Percentiles rank a stretch among this genome's conserved stretches.
These are phyloP conservation scores for Wickerhamomyces pijperi DNA, from an alignment of 805 yeast species.

Conservation along the genomic window DNA sequence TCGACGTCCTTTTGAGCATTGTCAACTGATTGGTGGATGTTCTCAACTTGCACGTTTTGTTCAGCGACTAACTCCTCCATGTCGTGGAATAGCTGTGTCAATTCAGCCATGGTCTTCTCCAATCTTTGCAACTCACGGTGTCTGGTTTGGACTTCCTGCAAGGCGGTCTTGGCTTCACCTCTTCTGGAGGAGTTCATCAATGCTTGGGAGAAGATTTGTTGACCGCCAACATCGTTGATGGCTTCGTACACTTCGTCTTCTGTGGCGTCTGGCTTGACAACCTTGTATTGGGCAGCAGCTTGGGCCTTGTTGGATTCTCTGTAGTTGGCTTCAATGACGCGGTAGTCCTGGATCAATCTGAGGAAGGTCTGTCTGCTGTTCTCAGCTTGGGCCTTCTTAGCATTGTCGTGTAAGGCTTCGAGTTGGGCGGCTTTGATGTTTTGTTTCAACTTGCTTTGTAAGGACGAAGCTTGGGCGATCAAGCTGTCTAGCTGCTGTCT, in stretches of 20 bases:
- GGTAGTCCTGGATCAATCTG: slow-evolving; percentile 76
- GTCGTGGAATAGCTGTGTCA: slow-evolving; percentile 88
- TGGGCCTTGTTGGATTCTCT: slow-evolving; percentile 75
- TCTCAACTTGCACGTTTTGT: slow-evolving; percentile 82
- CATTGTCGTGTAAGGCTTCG: slow-evolving; percentile 56
- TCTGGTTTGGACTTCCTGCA: slow-evolving; percentile 91
- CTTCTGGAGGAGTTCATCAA: slow-evolving; percentile 75
- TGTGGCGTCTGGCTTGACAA: slow-evolving; percentile 79
- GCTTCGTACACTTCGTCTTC: slow-evolving; percentile 78
- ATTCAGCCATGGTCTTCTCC: slow-evolving; percentile 91
- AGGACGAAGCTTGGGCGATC: slow-evolving; percentile 65
- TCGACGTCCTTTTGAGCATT: slow-evolving; percentile 86
- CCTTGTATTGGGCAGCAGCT: slow-evolving; percentile 86
- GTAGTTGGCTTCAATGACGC: slow-evolving; percentile 78
- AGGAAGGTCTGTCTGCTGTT: slow-evolving; percentile 77
- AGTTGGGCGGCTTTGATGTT: slow-evolving; percentile 72
- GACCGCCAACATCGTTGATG: slow-evolving; percentile 73
- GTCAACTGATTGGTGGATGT: slow-evolving; percentile 69
- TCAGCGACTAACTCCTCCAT: slow-evolving; percentile 94
- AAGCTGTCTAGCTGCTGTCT: slow-evolving; percentile 70
- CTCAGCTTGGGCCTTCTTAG: slow-evolving; percentile 86
- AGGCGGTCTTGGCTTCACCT: slow-evolving; percentile 91
- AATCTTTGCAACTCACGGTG: slow-evolving; percentile 91
- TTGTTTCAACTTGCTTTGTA: slow-evolving; percentile 64
- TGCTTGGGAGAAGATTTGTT: slow-evolving; percentile 92